These are phyloP conservation scores for bread wheat (Triticum aestivum) DNA, from an alignment of 176 grass and related monocot genomes.

Conservation along the genomic window DNA sequence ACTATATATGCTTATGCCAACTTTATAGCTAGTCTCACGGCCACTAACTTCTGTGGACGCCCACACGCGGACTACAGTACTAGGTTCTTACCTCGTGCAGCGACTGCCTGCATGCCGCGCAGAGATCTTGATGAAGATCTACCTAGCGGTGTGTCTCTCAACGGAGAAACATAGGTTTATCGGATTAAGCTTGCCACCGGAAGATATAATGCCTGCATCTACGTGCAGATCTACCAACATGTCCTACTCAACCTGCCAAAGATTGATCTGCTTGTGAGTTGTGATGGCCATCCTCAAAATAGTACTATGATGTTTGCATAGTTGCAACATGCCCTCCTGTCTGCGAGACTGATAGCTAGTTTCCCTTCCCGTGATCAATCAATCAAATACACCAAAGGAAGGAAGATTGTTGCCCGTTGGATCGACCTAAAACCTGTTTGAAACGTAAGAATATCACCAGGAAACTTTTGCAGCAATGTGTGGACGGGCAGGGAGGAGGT, in stretches of 20 bases:
- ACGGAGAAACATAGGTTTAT: not conserved
- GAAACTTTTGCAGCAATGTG: not conserved
- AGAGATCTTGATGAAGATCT: conserved; percentile 9
- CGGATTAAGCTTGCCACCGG: not conserved
- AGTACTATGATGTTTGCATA: too few species aligned
- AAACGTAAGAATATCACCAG: not conserved
- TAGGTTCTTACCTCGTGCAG: not conserved
- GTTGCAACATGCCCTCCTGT: not conserved
- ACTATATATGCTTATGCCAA: not conserved
- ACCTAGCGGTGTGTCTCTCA: not conserved
- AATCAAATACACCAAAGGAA: not conserved
- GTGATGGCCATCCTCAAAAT: not conserved
- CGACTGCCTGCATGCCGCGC: conserved; percentile 4
- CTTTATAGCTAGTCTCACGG: conserved; percentile 17
- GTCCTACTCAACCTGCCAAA: not conserved
- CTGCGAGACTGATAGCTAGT: not conserved
- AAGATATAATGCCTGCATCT: not conserved
- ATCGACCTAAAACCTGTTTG: not conserved
- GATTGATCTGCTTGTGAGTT: not conserved
- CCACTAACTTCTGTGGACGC: conserved; percentile 16
- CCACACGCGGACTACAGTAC: conserved; percentile 11
- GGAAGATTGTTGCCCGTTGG: not conserved
- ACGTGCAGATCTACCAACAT: not conserved
- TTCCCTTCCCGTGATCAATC: not conserved
- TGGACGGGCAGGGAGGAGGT: not conserved